These are phyloP conservation scores for Ustilago lituana DNA, from an alignment of 1,284 basidiomycete genomes.

Conservation along the genomic window DNA sequence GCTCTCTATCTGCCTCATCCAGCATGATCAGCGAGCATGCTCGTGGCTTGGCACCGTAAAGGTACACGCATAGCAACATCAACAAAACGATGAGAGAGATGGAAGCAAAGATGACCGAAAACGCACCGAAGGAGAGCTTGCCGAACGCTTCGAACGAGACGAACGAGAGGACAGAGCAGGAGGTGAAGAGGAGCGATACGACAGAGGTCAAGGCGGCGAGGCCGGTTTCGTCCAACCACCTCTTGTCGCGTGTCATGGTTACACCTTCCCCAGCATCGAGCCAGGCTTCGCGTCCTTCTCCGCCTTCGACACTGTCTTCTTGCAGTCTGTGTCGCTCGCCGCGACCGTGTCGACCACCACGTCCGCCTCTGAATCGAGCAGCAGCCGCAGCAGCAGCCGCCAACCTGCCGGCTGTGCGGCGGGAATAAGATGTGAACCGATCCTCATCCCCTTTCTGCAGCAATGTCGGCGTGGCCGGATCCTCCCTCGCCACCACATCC, in stretches of 20 bases:
- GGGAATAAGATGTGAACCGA: slow-evolving; percentile 34
- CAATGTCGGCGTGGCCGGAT: slow-evolving; percentile 24
- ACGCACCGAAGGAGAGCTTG: slow-evolving; percentile 23
- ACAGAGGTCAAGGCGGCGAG: slow-evolving; percentile 21
- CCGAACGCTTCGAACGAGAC: slow-evolving; percentile 10
- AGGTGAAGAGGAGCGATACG: slow-evolving; percentile 20
- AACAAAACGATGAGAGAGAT: slow-evolving; percentile 12
- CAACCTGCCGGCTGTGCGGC: slow-evolving; percentile 16
- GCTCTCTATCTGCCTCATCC: slow-evolving; percentile 18
- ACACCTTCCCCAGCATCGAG: slow-evolving; percentile 23
- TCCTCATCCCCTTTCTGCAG: slow-evolving; percentile 28
- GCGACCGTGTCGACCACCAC: slow-evolving; percentile 12
- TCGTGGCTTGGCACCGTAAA: slow-evolving; percentile 32
- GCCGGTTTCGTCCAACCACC: slow-evolving; percentile 39
- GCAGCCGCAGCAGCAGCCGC: slow-evolving; percentile 7
- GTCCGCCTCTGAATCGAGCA: slow-evolving; percentile 22
- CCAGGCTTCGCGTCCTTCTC: slow-evolving; percentile 16
- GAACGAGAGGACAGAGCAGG: slow-evolving; percentile 23
- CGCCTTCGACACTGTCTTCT: neutral
- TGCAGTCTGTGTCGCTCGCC: neutral
- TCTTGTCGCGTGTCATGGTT: slow-evolving; percentile 22
- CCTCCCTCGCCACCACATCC: slow-evolving; percentile 39
- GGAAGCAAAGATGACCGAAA: slow-evolving; percentile 38
- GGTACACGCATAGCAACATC: slow-evolving; percentile 24
- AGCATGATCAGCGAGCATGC: slow-evolving; percentile 16